Evolutionary conservation across 2,329 filamentous ascomycete species (phyloP), one percentile per base, ranked within the genome.

Genomic region (Apiospora koreana): DNA sequence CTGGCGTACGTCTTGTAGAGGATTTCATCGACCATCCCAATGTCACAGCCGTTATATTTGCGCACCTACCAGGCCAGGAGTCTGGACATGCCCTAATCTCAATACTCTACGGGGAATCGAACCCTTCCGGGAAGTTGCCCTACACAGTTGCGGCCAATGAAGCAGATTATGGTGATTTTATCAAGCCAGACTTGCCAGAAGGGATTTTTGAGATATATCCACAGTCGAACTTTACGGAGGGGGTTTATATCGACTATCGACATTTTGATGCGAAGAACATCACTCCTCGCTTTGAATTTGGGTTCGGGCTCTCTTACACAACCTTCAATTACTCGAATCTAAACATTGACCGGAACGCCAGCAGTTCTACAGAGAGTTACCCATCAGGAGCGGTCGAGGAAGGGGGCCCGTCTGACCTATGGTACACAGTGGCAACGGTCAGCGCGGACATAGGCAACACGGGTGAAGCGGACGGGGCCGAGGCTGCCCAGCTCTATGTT

Each of bases 1-100:
- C 89, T 1, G 90, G 90, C 0, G 82, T 86, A 12, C 84, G 90
- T 1, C 78, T 90, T 0, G 86, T 92, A 0, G 89, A 92, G 71
- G 80, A 82, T 1, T 93, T 88, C 82, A 83, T 89, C 71, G 86
- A 92, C 66, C 85, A 93, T 70, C 81, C 84, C 9, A 92, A 92
- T 72, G 85, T 93, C 43, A 92, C 89, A 0, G 89, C 86, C 1
- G 81, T 93, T 21, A 82, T 93, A 0, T 89, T 89, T 73, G 90
- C 88, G 5, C 90, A 92, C 45, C 82, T 94, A n/a, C 94, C 94
- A 0, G 91, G 91, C 0, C 88, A 92, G 75, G 88, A 91, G 69
- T 87, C 86, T 1, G 91, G 91, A 0, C 79, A 81, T 1, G 86
- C 88, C 0, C 75, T 91, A 7, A 85, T 86, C 0, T 83, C 85